phyloP scores from a whole-genome alignment of 2,329 filamentous ascomycete genomes.

The Aspergillus fumigatiaffinis region DNA sequence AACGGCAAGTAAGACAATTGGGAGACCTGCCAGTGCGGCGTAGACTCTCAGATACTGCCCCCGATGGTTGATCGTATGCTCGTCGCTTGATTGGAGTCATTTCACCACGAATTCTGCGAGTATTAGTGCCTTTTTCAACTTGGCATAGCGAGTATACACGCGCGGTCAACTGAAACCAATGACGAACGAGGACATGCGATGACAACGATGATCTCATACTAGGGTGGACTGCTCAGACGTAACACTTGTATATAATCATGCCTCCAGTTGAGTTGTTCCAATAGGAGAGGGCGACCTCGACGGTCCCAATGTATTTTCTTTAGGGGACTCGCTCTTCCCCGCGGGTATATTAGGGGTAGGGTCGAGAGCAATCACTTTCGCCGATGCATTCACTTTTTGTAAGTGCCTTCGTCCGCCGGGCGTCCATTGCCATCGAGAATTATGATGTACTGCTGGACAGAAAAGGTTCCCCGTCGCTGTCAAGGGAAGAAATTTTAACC shows the following conservation, averaged over 20 bases:
- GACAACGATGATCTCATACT: background rate
- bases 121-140: no score
- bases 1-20: no score
- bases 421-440: background rate
- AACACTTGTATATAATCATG: conserved; percentile 5
- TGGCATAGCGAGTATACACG: no score
- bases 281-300: no score
- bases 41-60: no score
- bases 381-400: conserved; percentile 12
- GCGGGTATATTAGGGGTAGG: background rate
- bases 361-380: conserved; percentile 4
- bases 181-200: no score
- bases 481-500: background rate
- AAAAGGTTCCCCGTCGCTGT: background rate
- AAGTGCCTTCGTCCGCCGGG: conserved; percentile 27
- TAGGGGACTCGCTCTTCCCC: background rate
- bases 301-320: background rate
- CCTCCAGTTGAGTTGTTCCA: background rate
- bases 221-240: background rate
- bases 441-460: background rate
- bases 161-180: no score
- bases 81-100: no score
- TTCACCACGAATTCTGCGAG: no score
- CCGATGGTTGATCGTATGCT: no score
- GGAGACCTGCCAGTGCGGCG: no score